Percentiles rank a stretch among this genome's conserved stretches.
These are phyloP conservation scores for Coemansia javaensis DNA, from an alignment of 192 early-diverging fungal species.

Conservation along the genomic window DNA sequence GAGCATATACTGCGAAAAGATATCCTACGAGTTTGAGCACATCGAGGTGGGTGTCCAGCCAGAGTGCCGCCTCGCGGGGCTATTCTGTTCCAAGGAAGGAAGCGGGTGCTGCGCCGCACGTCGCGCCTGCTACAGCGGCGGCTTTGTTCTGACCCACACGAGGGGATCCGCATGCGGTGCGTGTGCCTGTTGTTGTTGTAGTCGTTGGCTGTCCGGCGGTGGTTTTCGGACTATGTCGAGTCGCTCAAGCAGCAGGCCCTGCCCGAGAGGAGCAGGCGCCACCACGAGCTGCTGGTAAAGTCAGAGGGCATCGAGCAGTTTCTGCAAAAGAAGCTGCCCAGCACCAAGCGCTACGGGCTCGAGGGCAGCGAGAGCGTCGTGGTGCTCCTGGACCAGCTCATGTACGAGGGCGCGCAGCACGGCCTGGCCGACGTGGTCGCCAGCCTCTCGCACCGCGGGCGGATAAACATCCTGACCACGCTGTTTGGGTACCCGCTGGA, in stretches of 20 bases:
- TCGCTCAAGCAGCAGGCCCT: constrained; percentile 12
- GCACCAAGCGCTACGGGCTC: constrained; percentile 93
- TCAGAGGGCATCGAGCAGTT: constrained; percentile 82
- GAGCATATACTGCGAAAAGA: constrained; percentile 67
- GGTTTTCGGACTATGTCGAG: constrained; percentile 83
- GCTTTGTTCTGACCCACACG: too few relatives aligned
- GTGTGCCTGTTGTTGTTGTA: constrained; percentile 10
- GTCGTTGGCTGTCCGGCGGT: constrained; percentile 69
- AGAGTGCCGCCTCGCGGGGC: neutral
- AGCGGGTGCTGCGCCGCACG: neutral
- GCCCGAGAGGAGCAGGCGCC: constrained; percentile 57
- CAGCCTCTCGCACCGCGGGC: constrained; percentile 92
- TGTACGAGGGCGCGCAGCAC: constrained; percentile 55
- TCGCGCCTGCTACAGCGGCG: too few relatives aligned
- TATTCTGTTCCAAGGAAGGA: too few relatives aligned
- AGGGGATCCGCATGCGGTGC: neutral
- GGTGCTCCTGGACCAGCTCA: constrained; percentile 77
- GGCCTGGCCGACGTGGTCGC: constrained; percentile 72
- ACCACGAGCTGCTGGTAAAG: constrained; percentile 47
- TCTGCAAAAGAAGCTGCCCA: constrained; percentile 90
- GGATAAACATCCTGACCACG: constrained; percentile 82
- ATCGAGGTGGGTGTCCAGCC: constrained; percentile 53
- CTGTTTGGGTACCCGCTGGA: constrained; percentile 69
- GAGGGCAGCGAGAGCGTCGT: constrained; percentile 96
- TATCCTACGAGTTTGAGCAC: constrained; percentile 93